Percentiles rank a stretch among this genome's conserved stretches.
Conservation (phyloP, 768 basidiomycete species). For the Antrodiella citrinella region DNA sequence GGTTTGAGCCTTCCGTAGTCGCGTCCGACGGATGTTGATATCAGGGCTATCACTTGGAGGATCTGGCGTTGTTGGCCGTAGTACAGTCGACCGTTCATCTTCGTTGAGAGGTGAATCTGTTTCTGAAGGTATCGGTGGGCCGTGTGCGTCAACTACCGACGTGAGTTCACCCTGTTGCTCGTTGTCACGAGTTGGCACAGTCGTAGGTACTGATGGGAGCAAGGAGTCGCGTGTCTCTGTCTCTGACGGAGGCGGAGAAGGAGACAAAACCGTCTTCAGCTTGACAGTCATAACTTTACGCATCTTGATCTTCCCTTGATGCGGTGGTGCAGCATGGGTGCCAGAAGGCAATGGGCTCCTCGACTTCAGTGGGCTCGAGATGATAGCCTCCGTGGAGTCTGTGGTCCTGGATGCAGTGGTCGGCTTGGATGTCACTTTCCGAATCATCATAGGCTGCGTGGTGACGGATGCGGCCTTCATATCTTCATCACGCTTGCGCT, state of each 20-base stretch:
- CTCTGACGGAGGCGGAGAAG: not conserved
- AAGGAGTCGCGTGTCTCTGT: not conserved
- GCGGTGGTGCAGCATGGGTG: constrained; percentile 3
- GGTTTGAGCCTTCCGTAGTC: constrained; percentile 34
- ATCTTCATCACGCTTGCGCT: constrained; percentile 25
- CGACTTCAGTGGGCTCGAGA: constrained; percentile 2
- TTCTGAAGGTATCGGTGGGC: too few relatives aligned
- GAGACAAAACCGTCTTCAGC: constrained; percentile 8
- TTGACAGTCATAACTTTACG: constrained; percentile 33
- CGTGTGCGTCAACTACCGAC: too few relatives aligned
- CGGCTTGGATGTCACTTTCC: constrained; percentile 27
- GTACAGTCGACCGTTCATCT: not conserved
- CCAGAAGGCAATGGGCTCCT: not conserved
- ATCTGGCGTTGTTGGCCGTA: not conserved
- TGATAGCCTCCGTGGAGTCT: not conserved
- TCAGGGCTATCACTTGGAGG: not conserved
- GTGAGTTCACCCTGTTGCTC: too few relatives aligned
- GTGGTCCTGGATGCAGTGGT: not conserved
- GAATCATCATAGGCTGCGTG: constrained; percentile 24
- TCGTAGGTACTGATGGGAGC: too few relatives aligned
- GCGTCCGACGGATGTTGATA: constrained; percentile 34
- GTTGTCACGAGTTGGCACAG: too few relatives aligned
- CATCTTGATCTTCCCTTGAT: constrained; percentile 26
- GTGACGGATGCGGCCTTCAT: constrained; percentile 11
- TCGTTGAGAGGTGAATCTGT: too few relatives aligned